Percentiles rank a stretch among this genome's conserved stretches.
Conservation (phyloP, 805 yeast species). For the Wickerhamomyces kurtzmanii region DNA sequence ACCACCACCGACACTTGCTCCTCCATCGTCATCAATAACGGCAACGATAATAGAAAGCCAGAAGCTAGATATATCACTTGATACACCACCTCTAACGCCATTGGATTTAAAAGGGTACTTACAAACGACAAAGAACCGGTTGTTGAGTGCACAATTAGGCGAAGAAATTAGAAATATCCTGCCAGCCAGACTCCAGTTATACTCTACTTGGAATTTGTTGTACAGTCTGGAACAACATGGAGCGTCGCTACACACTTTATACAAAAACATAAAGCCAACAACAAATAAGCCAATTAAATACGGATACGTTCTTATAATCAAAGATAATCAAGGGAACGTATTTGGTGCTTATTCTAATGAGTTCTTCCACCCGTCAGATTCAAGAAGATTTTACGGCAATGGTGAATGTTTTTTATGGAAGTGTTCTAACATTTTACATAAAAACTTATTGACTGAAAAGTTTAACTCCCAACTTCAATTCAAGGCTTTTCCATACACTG, state of each 20-base stretch:
- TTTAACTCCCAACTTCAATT: constrained; percentile 27
- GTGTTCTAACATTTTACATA: constrained; percentile 32
- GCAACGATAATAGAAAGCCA: too few relatives aligned
- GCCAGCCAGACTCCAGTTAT: constrained; percentile 73
- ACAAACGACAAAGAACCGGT: constrained; percentile 41
- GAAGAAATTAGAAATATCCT: constrained; percentile 63
- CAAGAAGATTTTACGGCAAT: constrained; percentile 76
- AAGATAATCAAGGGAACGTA: constrained; percentile 49
- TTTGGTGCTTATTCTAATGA: constrained; percentile 83
- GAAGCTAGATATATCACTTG: too few relatives aligned
- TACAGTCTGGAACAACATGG: constrained; percentile 94
- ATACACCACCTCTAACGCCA: constrained; percentile 38
- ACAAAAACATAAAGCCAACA: constrained; percentile 41
- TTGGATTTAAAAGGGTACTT: constrained; percentile 53
- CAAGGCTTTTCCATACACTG: constrained; percentile 81
- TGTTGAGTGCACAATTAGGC: constrained; percentile 56
- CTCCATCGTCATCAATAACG: too few relatives aligned
- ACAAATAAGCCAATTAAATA: constrained; percentile 30
- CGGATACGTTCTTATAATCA: constrained; percentile 70
- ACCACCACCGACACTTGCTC: too few relatives aligned
- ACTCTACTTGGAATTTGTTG: constrained; percentile 64
- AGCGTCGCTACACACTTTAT: constrained; percentile 72
- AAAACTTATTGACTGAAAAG: constrained; percentile 4
- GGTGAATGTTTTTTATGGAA: constrained; percentile 95
- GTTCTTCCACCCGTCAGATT: constrained; percentile 58